Conservation (phyloP, 306 rosid genomes). For the Vigna nakashimae region DNA sequence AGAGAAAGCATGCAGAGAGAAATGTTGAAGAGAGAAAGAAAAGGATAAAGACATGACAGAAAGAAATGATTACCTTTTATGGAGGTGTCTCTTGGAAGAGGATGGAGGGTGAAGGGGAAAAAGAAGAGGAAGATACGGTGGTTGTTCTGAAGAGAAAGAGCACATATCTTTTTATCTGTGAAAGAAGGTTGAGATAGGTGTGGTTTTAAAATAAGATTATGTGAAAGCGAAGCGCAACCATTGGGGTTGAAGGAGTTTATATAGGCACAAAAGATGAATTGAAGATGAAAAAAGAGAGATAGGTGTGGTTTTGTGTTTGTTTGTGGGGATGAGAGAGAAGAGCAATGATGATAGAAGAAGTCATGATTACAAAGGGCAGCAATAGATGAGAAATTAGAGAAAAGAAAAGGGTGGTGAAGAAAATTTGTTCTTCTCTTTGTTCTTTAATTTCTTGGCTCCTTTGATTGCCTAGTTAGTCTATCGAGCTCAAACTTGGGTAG, state of each 20-base stretch:
- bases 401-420: slow-evolving; percentile 25
- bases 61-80: slow-evolving; percentile 56
- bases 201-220: not conserved
- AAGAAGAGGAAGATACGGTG: slow-evolving; percentile 33
- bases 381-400: slow-evolving; percentile 52
- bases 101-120: slow-evolving; percentile 40
- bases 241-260: slow-evolving; percentile 49
- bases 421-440: slow-evolving; percentile 35
- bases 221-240: slow-evolving; percentile 39
- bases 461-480: slow-evolving; percentile 38
- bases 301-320: slow-evolving; percentile 53
- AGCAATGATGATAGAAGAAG: slow-evolving; percentile 75
- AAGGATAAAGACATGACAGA: not conserved
- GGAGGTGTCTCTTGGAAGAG: too few species aligned
- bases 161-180: slow-evolving; percentile 42
- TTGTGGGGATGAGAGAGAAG: slow-evolving; percentile 48
- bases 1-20: too few species aligned
- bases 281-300: not conserved
- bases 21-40: too few species aligned
- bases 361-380: slow-evolving; percentile 80
- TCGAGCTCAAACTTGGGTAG: slow-evolving; percentile 23
- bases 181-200: not conserved
- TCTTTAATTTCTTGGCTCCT: slow-evolving; percentile 40
- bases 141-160: slow-evolving; percentile 51
- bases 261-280: slow-evolving; percentile 34